Evolutionary conservation across 1,139 yeast species (phyloP).

Genomic region (Candida tropicalis): DNA sequence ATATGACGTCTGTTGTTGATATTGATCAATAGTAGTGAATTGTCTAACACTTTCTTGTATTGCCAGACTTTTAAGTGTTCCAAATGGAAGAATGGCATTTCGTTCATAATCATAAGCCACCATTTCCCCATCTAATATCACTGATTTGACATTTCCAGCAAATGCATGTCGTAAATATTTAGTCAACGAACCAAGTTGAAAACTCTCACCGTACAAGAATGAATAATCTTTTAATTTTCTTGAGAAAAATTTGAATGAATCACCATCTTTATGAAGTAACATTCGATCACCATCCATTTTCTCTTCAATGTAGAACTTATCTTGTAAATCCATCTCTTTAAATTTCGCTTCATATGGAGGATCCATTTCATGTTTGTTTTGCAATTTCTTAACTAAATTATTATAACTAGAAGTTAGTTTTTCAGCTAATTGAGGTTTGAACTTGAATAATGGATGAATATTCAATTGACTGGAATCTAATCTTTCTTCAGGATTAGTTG

Average conservation of each 20-base stretch:
- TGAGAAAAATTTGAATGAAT: slow-evolving; percentile 60
- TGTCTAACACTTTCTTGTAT: slow-evolving; percentile 51
- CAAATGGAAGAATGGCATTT: slow-evolving; percentile 71
- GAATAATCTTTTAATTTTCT: slow-evolving; percentile 77
- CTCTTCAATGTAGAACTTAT: slow-evolving; percentile 76
- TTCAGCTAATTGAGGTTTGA: slow-evolving; percentile 72
- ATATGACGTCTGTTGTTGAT: slow-evolving; percentile 41
- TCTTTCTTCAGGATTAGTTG: slow-evolving; percentile 51
- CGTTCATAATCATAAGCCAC: slow-evolving; percentile 76
- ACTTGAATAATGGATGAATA: slow-evolving; percentile 55
- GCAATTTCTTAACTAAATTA: slow-evolving; percentile 47
- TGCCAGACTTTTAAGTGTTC: slow-evolving; percentile 75
- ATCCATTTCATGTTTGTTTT: slow-evolving; percentile 26
- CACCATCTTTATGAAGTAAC: slow-evolving; percentile 60
- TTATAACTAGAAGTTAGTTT: slow-evolving; percentile 53
- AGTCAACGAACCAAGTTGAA: slow-evolving; percentile 63
- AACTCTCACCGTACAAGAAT: slow-evolving; percentile 67
- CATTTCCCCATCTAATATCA: slow-evolving; percentile 92
- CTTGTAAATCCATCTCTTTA: slow-evolving; percentile 18
- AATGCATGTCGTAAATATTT: slow-evolving; percentile 52
- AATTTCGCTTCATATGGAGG: slow-evolving; percentile 21
- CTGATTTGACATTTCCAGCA: slow-evolving; percentile 41
- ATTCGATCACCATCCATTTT: slow-evolving; percentile 94
- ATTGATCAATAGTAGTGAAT: slow-evolving; percentile 41
- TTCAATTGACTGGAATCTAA: slow-evolving; percentile 47